phyloP scores from a whole-genome alignment of 192 early-diverging fungal species.

The Coemansia sp. region DNA sequence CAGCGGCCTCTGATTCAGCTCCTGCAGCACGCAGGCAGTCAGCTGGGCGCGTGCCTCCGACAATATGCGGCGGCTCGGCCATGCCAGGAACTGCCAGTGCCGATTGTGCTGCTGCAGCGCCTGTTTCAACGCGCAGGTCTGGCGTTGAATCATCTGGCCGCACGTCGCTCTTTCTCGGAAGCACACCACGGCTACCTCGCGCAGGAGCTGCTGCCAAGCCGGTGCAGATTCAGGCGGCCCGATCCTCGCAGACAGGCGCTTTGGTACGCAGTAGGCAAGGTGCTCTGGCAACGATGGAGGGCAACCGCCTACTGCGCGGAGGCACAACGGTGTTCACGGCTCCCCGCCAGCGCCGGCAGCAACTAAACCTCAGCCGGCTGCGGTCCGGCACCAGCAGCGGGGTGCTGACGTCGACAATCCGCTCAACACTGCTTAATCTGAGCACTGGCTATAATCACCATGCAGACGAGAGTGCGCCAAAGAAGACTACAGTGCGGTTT shows the following conservation, averaged over 20 bases:
- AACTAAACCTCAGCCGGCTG: conserved; percentile 30
- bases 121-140: conserved; percentile 3
- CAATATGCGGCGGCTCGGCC: conserved; percentile 7
- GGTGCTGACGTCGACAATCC: conserved; percentile 9
- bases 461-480: not conserved
- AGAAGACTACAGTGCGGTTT: not conserved
- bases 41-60: conserved; percentile 11
- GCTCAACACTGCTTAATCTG: conserved; percentile 16
- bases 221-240: not conserved
- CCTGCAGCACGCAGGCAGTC: conserved; percentile 12
- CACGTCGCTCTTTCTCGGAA: conserved; percentile 8
- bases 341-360: conserved; percentile 21
- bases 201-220: conserved; percentile 9
- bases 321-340: conserved; percentile 10
- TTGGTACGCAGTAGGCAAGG: not conserved
- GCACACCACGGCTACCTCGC: not conserved
- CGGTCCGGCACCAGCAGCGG: not conserved
- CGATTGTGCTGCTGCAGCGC: conserved; percentile 11
- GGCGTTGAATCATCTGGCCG: not conserved
- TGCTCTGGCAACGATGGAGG: not conserved
- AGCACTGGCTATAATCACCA: not conserved
- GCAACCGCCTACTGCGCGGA: conserved; percentile 5
- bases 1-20: not conserved
- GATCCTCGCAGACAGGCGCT: not conserved
- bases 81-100: conserved; percentile 6